Base-by-base conservation (phyloP, 1,139 yeast genomes). In the Kodamaea sp. region DNA sequence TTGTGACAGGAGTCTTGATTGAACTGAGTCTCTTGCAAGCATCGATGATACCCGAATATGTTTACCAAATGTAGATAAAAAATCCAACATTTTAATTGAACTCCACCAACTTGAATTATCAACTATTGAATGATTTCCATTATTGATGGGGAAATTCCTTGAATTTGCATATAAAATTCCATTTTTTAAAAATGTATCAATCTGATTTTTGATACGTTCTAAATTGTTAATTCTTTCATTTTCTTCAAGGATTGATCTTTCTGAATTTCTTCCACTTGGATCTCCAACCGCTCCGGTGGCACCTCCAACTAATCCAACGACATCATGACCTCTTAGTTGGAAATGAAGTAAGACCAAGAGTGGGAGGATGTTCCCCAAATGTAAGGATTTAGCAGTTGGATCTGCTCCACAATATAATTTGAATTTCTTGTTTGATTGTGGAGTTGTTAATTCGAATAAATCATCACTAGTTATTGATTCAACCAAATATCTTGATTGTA, bases 221-320 rank as follows among this genome's bases (percentile, higher is more conserved):
- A 86, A 79, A 57, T 92, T 92, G n/a, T 60, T 61, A 29, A 65
- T 52, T 38, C 95, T 67, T 11, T 68, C 73, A 2, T 63, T 57
- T 2, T 67, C 68, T 9, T 69, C 80, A 65, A 90, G 70, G 8
- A 63, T 68, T 4, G 65, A 59, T 43, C 99, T 72, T 54, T 88
- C 97, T 0, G 89, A 78, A 1, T 73, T 65, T 50, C 97, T 72
- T 0, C 98, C 98, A 42, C 96, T 87, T 2, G 98, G 99, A 59
- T 92, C 99, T 5, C 99, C 99, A 2, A 92, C 96, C 10, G 79
- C 78, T 3, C 97, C 97, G 0, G 99, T 92, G 7, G 97, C 98
- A n/a, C 97, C 98, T 7, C 98, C 98, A 6, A 92, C 87, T 9
- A 94, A 60, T 0, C 94, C 89, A 8, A 81, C 79, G 8, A 88